Evolutionary conservation across 2,329 filamentous ascomycete species (phyloP).

Genomic region (Epichloe scottii): DNA sequence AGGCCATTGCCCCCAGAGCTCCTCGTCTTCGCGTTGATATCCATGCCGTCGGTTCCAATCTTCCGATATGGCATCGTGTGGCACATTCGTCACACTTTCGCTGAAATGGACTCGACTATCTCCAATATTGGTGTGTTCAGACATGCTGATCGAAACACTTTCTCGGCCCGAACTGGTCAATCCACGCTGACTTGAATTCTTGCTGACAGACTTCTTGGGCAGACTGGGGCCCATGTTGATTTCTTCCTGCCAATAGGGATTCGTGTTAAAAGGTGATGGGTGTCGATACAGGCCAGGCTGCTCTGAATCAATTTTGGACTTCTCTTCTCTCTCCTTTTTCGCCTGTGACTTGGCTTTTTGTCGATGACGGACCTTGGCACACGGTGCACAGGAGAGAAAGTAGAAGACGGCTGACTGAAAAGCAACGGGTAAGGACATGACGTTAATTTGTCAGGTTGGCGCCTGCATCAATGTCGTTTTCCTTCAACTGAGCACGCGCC

Average conservation of each 20-base stretch:
- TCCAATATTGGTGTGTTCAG: constrained; percentile 24
- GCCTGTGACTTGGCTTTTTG: constrained; percentile 61
- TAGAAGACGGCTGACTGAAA: constrained; percentile 71
- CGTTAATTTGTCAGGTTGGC: constrained; percentile 5
- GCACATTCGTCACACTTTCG: constrained; percentile 16
- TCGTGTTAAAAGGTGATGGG: constrained; percentile 72
- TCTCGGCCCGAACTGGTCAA: constrained; percentile 45
- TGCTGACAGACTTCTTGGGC: constrained; percentile 47
- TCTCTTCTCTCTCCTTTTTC: constrained; percentile 52
- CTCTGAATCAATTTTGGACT: constrained; percentile 51
- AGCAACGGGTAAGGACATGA: constrained; percentile 40
- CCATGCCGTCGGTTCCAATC: constrained; percentile 62
- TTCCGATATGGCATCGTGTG: constrained; percentile 27
- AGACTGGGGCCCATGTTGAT: constrained; percentile 69
- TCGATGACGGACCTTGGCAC: constrained; percentile 56
- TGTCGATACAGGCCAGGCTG: constrained; percentile 67
- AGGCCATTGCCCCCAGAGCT: constrained; percentile 55
- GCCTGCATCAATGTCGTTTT: constrained; percentile 3
- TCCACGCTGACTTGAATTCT: constrained; percentile 46
- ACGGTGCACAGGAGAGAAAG: constrained; percentile 66
- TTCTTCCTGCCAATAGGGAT: constrained; percentile 80
- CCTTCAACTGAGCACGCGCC: constrained; percentile 5
- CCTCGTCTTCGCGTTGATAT: constrained; percentile 81
- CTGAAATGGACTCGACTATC: constrained; percentile 23
- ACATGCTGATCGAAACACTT: constrained; percentile 33